phyloP scores from a whole-genome alignment of 2,329 filamentous ascomycete species.

The Neonectria coccinea region DNA sequence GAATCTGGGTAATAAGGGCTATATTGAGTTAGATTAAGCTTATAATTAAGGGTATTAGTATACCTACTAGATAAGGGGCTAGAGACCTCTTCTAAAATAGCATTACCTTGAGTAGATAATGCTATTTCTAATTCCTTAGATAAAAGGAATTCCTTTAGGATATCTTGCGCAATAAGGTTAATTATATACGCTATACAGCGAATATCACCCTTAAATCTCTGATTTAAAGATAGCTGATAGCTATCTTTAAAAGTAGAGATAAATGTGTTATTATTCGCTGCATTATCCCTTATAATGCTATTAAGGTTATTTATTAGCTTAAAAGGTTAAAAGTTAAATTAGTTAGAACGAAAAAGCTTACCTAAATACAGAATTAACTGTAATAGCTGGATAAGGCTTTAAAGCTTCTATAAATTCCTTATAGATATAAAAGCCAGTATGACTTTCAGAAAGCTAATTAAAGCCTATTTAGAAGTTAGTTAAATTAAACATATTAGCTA shows the following conservation, averaged over 20 bases:
- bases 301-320: slow-evolving; percentile 7
- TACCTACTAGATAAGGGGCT: too few relatives aligned
- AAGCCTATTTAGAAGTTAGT: not conserved
- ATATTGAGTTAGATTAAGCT: too few relatives aligned
- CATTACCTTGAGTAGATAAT: not conserved
- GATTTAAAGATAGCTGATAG: not conserved
- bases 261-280: not conserved
- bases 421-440: not conserved
- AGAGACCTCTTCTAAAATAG: not conserved
- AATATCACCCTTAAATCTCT: not conserved
- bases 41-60: too few relatives aligned
- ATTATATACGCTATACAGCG: not conserved
- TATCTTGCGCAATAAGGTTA: not conserved
- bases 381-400: too few relatives aligned
- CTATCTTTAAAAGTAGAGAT: not conserved
- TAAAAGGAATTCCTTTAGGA: slow-evolving; percentile 5
- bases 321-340: not conserved
- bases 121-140: slow-evolving; percentile 3
- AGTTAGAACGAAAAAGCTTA: slow-evolving; percentile 1
- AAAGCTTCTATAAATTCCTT: too few relatives aligned
- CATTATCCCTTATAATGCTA: not conserved
- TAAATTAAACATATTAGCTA: not conserved
- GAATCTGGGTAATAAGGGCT: too few relatives aligned
- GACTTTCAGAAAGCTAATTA: not conserved
- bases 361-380: not conserved